Conservation (phyloP, 257 asterid genomes). For the Nicotiana knightiana region DNA sequence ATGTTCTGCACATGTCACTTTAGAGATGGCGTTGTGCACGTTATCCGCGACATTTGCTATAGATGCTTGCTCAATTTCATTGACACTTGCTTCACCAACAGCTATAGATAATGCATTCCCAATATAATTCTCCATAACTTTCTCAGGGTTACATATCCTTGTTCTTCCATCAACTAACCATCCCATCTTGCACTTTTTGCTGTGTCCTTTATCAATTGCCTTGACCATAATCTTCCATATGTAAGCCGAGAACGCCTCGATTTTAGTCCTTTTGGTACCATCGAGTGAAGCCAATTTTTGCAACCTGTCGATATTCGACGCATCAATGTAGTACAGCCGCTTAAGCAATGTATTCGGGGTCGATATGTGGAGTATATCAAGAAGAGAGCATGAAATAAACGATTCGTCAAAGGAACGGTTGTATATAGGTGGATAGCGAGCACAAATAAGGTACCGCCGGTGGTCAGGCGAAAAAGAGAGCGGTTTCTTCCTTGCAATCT, state of each 20-base stretch:
- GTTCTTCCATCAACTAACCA: constrained; percentile 54
- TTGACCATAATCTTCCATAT: constrained; percentile 49
- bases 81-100: constrained; percentile 27
- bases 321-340: constrained; percentile 34
- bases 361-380: constrained; percentile 34
- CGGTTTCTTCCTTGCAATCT: constrained; percentile 29
- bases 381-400: constrained; percentile 49
- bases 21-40: constrained; percentile 30
- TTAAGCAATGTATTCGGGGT: constrained; percentile 28
- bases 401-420: constrained; percentile 35
- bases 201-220: constrained; percentile 20
- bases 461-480: constrained; percentile 39
- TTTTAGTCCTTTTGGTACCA: constrained; percentile 39
- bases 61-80: constrained; percentile 21
- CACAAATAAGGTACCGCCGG: constrained; percentile 27
- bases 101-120: constrained; percentile 46
- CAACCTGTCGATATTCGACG: constrained; percentile 24
- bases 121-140: constrained; percentile 34
- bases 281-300: constrained; percentile 27
- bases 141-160: constrained; percentile 15
- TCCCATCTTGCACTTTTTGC: constrained; percentile 40
- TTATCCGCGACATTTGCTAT: constrained; percentile 27
- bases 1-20: constrained; percentile 36
- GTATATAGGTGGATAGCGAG: constrained; percentile 35
- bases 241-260: constrained; percentile 50